A percentile compares a stretch with the other conserved stretches of the same genome.
phyloP scores from a whole-genome alignment of 164 flowering plant genomes.

The Saururus chinensis region DNA sequence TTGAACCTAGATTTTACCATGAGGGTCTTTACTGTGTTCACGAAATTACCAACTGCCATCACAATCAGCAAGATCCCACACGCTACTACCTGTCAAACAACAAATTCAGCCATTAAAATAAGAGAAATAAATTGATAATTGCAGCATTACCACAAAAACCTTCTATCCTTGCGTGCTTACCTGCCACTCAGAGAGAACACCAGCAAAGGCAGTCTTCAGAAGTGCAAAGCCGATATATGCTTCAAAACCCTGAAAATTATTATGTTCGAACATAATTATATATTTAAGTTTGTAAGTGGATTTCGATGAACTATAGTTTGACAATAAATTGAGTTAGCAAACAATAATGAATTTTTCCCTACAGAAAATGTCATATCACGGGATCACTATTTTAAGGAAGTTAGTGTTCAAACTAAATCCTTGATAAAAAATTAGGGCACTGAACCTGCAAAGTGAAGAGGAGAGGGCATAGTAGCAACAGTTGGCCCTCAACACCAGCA shows the following conservation, averaged over 20 bases:
- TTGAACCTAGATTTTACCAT: conserved; percentile 76
- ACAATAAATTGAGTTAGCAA: too few species aligned
- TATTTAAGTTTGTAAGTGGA: too few species aligned
- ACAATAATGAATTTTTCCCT: not conserved
- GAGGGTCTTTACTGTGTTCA: conserved; percentile 77
- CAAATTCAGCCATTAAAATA: not conserved
- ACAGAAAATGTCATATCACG: not conserved
- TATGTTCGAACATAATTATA: too few species aligned
- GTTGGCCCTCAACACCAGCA: conserved; percentile 94
- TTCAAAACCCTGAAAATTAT: conserved; percentile 69
- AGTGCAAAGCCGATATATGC: conserved; percentile 79
- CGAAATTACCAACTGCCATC: conserved; percentile 93
- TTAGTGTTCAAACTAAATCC: not conserved
- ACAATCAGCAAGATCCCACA: conserved; percentile 76
- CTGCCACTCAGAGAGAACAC: conserved; percentile 91
- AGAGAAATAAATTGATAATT: not conserved
- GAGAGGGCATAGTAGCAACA: conserved; percentile 74
- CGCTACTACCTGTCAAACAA: conserved; percentile 47
- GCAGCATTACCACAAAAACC: not conserved
- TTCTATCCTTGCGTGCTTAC: conserved; percentile 15
- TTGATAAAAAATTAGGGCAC: too few species aligned
- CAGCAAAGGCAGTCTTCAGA: conserved; percentile 61
- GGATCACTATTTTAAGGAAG: too few species aligned
- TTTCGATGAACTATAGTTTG: too few species aligned
- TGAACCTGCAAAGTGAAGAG: conserved; percentile 86